These are phyloP conservation scores for Penicillium canescens DNA, from an alignment of 495 filamentous ascomycete species.

Conservation along the genomic window DNA sequence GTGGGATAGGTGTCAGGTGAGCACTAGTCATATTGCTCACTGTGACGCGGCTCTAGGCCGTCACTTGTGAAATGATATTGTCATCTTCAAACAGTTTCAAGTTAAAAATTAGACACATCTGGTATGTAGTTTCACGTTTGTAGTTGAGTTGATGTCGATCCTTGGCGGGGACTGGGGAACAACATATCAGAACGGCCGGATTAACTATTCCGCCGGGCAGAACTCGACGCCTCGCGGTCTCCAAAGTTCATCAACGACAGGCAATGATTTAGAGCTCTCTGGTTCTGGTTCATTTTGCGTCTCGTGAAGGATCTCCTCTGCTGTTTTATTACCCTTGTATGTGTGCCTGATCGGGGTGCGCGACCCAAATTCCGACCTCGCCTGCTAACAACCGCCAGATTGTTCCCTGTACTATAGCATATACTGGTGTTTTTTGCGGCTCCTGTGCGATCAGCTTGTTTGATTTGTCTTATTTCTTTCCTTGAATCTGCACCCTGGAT, in stretches of 20 bases:
- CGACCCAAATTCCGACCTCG: neutral
- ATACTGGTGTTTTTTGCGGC: conserved; percentile 1
- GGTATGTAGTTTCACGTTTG: too few relatives aligned
- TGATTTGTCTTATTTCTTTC: neutral
- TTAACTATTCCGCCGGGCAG: conserved; percentile 5
- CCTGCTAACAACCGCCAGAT: conserved; percentile 6
- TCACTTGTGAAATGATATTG: neutral
- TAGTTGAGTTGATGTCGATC: too few relatives aligned
- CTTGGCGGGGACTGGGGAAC: neutral
- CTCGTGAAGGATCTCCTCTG: neutral
- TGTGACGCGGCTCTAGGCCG: neutral
- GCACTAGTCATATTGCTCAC: conserved; percentile 2
- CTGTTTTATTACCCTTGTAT: neutral
- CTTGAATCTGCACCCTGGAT: neutral
- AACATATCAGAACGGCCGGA: neutral
- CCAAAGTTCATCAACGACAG: conserved; percentile 1
- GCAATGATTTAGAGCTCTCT: conserved; percentile 1
- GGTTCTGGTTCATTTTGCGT: neutral
- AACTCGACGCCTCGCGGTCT: conserved; percentile 5
- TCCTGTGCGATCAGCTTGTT: neutral
- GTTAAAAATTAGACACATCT: neutral
- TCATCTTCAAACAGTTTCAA: neutral
- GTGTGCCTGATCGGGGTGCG: neutral
- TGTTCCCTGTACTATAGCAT: conserved; percentile 6
- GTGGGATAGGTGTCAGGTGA: conserved; percentile 17